Evolutionary conservation across 176 grass and related monocot genomes (phyloP), one percentile per base, ranked within the genome.

Genomic region (Tuctoria greenei): DNA sequence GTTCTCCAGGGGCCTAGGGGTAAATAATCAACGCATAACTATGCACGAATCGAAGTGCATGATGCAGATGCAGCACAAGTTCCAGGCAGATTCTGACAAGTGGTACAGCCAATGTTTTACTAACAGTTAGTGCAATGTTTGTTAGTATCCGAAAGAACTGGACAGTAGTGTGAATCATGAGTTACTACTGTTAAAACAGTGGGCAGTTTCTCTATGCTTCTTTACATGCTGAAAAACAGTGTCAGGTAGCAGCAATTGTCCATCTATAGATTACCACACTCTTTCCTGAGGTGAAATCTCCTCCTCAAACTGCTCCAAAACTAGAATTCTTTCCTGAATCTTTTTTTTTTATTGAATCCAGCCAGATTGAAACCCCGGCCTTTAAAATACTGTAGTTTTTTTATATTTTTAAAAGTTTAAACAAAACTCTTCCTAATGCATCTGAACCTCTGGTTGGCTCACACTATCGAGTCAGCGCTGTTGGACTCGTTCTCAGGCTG

Each of bases 401-500:
- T 31, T 1, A 31, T 31, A 31, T 31, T 31, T 31, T 31, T 31
- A 31, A 31, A 31, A 31, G 31, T 31, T 31, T 31, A 31, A 31
- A 31, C 31, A 31, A 31, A 31, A 31, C 31, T 3, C 31, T 31
- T 31, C 31, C 31, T 31, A 31, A 31, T 31, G 31, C 31, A 31
- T 31, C 31, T 31, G 3, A 31, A 31, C 3, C 31, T 31, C 31
- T 31, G 31, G 31, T 31, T 31, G 31, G 55, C 24, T 88, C 86
- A 88, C 2, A 84, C 86, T 88, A 88, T 79, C 3, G 86, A 88
- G 76, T 88, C 82, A 46, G 80, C 69, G 61, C 7, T 57, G 81
- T 36, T 88, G 62, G 86, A 52, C 35, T 83, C 62, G 36, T 69
- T 83, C 7, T 79, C 64, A 17, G 67, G 58, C 56, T 64, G 72